These are phyloP conservation scores for Ploettnerulaceae sp. DNA, from an alignment of 2,329 filamentous ascomycete genomes.

Conservation along the genomic window DNA sequence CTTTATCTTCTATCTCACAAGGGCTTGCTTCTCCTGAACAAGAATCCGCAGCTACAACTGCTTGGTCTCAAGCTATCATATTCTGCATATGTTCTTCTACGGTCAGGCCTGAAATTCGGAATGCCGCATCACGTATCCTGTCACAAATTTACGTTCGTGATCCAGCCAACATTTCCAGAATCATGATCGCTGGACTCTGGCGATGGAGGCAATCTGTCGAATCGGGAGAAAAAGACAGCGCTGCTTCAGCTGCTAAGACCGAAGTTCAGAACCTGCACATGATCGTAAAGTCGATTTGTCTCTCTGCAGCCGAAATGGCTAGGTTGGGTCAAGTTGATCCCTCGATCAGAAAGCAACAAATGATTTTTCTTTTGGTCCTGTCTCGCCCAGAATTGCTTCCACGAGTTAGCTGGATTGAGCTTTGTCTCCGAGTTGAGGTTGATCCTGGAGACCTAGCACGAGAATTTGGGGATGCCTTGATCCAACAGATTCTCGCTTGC, in stretches of 20 bases:
- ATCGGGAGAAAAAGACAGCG: constrained; percentile 70
- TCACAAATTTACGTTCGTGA: constrained; percentile 59
- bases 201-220: constrained; percentile 67
- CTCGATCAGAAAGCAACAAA: constrained; percentile 58
- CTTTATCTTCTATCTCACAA: constrained; percentile 58
- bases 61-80: constrained; percentile 84
- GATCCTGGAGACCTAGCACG: constrained; percentile 78
- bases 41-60: constrained; percentile 48
- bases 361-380: constrained; percentile 72
- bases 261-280: constrained; percentile 59
- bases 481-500: constrained; percentile 58
- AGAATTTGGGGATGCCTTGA: constrained; percentile 56
- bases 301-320: constrained; percentile 47
- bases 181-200: constrained; percentile 73
- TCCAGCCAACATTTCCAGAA: constrained; percentile 53
- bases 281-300: constrained; percentile 58
- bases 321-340: constrained; percentile 42
- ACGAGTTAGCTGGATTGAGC: constrained; percentile 79
- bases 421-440: constrained; percentile 71
- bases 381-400: constrained; percentile 74
- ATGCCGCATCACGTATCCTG: constrained; percentile 57
- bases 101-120: constrained; percentile 58
- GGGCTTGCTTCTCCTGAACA: constrained; percentile 44
- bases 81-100: constrained; percentile 64
- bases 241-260: constrained; percentile 60